A percentile compares a stretch with the other conserved stretches of the same genome.
Evolutionary conservation across 306 rosid species (phyloP).

Genomic region (barrel medic (Medicago truncatula)): DNA sequence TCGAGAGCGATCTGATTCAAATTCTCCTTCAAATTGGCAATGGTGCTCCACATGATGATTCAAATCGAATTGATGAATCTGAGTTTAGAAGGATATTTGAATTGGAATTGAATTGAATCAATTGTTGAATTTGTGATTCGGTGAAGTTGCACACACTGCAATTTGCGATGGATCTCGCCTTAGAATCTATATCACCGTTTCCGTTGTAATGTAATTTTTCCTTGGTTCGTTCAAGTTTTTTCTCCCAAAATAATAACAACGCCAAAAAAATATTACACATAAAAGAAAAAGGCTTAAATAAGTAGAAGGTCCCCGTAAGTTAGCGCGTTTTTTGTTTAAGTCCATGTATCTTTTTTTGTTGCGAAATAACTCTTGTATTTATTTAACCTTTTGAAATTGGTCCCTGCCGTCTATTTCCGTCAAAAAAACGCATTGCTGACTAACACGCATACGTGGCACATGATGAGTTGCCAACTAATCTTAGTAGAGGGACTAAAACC

Average conservation of each 20-base stretch:
- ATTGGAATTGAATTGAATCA: constrained; percentile 31
- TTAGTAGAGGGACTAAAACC: no score
- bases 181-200: constrained; percentile 36
- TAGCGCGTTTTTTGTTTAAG: no score
- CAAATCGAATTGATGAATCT: constrained; percentile 25
- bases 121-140: constrained; percentile 21
- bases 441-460: no score
- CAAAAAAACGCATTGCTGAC: no score
- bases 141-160: constrained; percentile 37
- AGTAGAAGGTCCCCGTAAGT: no score
- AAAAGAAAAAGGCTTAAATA: no score
- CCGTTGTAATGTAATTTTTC: constrained; percentile 15
- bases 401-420: no score
- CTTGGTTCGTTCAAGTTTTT: background rate
- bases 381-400: no score
- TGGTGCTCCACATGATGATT: constrained; percentile 84
- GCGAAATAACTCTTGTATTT: no score
- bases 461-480: no score
- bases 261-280: no score
- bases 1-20: constrained; percentile 86
- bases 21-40: constrained; percentile 87
- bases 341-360: no score
- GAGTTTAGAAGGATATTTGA: constrained; percentile 12
- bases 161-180: constrained; percentile 41
- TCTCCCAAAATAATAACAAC: background rate